These are phyloP conservation scores for Cryptococcus sp. DNA, from an alignment of 1,284 basidiomycete genomes.

Conservation along the genomic window DNA sequence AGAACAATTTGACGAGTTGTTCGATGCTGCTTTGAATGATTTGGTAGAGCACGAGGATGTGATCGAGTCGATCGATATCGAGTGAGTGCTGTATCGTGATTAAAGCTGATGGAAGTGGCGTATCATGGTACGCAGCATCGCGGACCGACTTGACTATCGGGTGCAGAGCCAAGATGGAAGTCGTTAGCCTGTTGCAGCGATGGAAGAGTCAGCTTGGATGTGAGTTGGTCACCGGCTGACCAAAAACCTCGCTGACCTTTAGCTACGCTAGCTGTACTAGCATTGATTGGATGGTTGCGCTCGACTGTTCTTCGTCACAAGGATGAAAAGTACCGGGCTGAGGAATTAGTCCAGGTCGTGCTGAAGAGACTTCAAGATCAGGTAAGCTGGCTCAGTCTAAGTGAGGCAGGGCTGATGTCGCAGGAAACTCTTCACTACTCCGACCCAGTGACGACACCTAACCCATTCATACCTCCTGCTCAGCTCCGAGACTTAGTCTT, in stretches of 20 bases:
- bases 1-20: slow-evolving; percentile 42
- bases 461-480: slow-evolving; percentile 77
- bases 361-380: slow-evolving; percentile 79
- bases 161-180: slow-evolving; percentile 67
- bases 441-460: slow-evolving; percentile 72
- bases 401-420: neutral
- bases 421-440: slow-evolving; percentile 73
- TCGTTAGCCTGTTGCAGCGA: slow-evolving; percentile 61
- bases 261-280: slow-evolving; percentile 40
- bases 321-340: slow-evolving; percentile 66
- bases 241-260: slow-evolving; percentile 11
- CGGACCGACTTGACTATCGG: slow-evolving; percentile 65
- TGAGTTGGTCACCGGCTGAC: slow-evolving; percentile 47
- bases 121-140: slow-evolving; percentile 70
- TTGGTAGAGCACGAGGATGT: slow-evolving; percentile 74
- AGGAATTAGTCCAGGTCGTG: slow-evolving; percentile 71
- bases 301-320: slow-evolving; percentile 54
- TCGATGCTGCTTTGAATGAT: slow-evolving; percentile 70
- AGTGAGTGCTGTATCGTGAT: slow-evolving; percentile 53
- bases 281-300: slow-evolving; percentile 40
- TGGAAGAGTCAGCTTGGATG: slow-evolving; percentile 67
- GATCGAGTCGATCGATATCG: slow-evolving; percentile 63
- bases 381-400: slow-evolving; percentile 21
- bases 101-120: slow-evolving; percentile 12
- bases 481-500: slow-evolving; percentile 89